A percentile compares a stretch with the other conserved stretches of the same genome.
These are phyloP conservation scores for Melanogaster broomeanus DNA, from an alignment of 768 basidiomycete species.

Conservation along the genomic window DNA sequence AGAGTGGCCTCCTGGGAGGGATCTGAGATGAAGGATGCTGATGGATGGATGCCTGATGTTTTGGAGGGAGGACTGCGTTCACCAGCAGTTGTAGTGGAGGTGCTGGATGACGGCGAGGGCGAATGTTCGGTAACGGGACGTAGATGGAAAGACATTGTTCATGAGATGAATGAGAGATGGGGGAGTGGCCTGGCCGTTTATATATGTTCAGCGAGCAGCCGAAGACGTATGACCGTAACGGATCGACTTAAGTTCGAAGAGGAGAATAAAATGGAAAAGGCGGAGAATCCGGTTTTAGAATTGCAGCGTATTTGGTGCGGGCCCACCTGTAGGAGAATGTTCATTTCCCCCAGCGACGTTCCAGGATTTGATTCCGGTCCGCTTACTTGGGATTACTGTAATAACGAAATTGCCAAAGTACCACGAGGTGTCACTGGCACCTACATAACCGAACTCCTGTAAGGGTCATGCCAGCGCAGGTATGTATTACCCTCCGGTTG, in stretches of 20 bases:
- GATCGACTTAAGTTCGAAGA: slow-evolving; percentile 24
- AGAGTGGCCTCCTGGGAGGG: slow-evolving; percentile 54
- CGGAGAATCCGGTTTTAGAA: slow-evolving; percentile 7
- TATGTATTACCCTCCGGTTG: slow-evolving; percentile 5
- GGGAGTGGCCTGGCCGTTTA: slow-evolving; percentile 21
- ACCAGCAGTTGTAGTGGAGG: slow-evolving; percentile 46
- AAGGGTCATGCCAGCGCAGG: slow-evolving; percentile 17
- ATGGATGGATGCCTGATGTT: slow-evolving; percentile 25
- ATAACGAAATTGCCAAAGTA: slow-evolving; percentile 20
- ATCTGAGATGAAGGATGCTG: slow-evolving; percentile 34
- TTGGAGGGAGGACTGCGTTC: slow-evolving; percentile 41
- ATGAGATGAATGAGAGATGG: slow-evolving; percentile 39
- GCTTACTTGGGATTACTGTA: slow-evolving; percentile 8
- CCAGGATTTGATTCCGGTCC: slow-evolving; percentile 24
- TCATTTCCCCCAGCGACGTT: slow-evolving; percentile 17
- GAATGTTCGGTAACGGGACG: slow-evolving; percentile 53
- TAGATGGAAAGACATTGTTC: slow-evolving; percentile 48
- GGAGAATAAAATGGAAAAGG: slow-evolving; percentile 10
- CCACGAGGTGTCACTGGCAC: slow-evolving; percentile 33
- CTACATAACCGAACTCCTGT: too few species aligned
- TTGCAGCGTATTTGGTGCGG: slow-evolving; percentile 8
- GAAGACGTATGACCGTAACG: slow-evolving; percentile 19
- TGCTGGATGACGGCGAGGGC: slow-evolving; percentile 56
- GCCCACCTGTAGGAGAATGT: slow-evolving; percentile 13
- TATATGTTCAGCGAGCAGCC: slow-evolving; percentile 15